A percentile compares a stretch with the other conserved stretches of the same genome.
Conservation (phyloP, 176 grass and related monocot species). For the Carex littledalei region DNA sequence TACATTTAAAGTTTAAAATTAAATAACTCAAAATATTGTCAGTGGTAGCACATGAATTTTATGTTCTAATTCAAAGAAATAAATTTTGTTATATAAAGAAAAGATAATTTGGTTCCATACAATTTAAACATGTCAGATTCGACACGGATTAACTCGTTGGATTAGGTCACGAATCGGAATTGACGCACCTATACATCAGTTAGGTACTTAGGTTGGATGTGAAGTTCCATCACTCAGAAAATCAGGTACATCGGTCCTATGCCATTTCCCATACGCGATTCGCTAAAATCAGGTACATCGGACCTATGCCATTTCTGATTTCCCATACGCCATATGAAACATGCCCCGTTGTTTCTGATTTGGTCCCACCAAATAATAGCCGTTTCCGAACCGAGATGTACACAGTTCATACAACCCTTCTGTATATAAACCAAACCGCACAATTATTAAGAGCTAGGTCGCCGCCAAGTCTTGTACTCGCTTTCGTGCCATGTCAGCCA, state of each 20-base stretch:
- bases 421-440: not conserved
- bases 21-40: too few species aligned
- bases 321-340: not conserved
- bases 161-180: not conserved
- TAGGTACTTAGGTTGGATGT: not conserved
- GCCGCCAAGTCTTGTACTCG: not conserved
- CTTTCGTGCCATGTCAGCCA: not conserved
- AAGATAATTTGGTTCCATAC: too few species aligned
- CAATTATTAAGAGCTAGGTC: slow-evolving; percentile 10
- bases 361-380: not conserved
- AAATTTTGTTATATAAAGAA: too few species aligned
- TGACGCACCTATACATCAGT: not conserved
- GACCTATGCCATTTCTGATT: not conserved
- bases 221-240: not conserved
- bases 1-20: too few species aligned
- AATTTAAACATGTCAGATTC: not conserved
- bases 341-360: not conserved
- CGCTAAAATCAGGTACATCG: too few species aligned
- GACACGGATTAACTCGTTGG: not conserved
- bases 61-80: too few species aligned
- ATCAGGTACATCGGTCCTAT: not conserved
- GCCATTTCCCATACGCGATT: not conserved
- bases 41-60: too few species aligned
- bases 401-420: not conserved
- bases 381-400: not conserved